Evolutionary conservation across 2,329 filamentous ascomycete genomes (phyloP), one percentile per base, ranked within the genome.

Genomic region (Cephalotrichum gorgonifer): DNA sequence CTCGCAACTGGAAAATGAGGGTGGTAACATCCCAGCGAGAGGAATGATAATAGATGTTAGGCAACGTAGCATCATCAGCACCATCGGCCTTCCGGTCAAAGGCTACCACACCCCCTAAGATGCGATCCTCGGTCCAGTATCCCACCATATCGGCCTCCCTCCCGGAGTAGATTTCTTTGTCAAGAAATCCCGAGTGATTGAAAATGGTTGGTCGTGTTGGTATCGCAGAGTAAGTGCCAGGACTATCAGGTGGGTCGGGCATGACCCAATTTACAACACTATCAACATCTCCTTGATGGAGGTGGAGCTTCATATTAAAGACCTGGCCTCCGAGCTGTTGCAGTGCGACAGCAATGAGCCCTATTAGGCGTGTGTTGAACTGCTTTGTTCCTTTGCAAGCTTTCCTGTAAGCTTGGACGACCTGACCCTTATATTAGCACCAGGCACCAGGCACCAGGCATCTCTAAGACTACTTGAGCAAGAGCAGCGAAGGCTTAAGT

Each of bases 351-450:
- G 59, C 62, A 5, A 59, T 49, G 2, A 67, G 35, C 45, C 67
- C 64, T 6, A 66, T 58, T 5, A 67, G 54, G 1, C 57, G 52
- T n/a, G 55, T 56, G 0, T 60, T 51, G 44, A 64, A 67, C 0
- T 53, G 47, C 14, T 51, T 43, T 6, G 62, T 62, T 3, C 52
- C 56, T 2, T 43, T 54, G 1, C 54, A 42, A 1, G 60, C 54
- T 12, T 56, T 53, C 20, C 54, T 53, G 48, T 56, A 65, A 0
- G 50, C 54, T 33, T 51, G 27, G 3, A 64, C 20, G 20, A 58
- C 50, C 62, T 62, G 17, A 2, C 2, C 27, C 12, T 30, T 31
- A 20, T 1, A 50, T 53, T 51, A 28, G 57, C 57, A n/a, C n/a
- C n/a, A n/a, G n/a, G n/a, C n/a, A n/a, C n/a, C n/a, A n/a, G n/a